Percentiles rank a stretch among this genome's conserved stretches.
These are phyloP conservation scores for Erythrophleum fordii DNA, from an alignment of 306 rosid genomes.

Conservation along the genomic window DNA sequence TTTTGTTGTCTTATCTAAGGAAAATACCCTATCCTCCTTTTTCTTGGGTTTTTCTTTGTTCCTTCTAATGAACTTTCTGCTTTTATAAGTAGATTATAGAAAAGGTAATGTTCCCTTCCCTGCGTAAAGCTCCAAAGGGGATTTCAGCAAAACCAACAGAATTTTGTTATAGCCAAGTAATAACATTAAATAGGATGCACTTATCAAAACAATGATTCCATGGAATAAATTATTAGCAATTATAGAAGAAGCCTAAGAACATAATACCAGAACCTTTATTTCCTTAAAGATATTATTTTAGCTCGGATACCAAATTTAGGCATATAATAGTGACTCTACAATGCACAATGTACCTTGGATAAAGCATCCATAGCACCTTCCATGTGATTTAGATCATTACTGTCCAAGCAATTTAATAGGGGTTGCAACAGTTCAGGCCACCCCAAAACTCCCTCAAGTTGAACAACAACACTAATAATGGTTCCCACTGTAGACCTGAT, in stretches of 20 bases:
- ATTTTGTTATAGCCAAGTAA: not conserved
- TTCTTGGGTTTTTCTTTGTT: slow-evolving; percentile 12
- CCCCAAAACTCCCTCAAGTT: slow-evolving; percentile 76
- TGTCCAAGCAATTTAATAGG: slow-evolving; percentile 88
- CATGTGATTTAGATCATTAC: slow-evolving; percentile 89
- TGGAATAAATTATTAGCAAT: slow-evolving; percentile 1
- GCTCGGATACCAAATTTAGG: slow-evolving; percentile 20
- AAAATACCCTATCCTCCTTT: not conserved
- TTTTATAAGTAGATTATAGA: not conserved
- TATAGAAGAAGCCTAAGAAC: not conserved
- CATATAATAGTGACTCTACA: slow-evolving; percentile 14
- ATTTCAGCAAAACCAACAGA: not conserved
- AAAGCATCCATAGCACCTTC: slow-evolving; percentile 99
- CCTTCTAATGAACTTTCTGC: not conserved
- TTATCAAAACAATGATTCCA: not conserved
- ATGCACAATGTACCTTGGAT: slow-evolving; percentile 70
- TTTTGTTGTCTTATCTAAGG: not conserved
- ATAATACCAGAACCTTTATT: slow-evolving; percentile 15
- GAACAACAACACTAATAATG: slow-evolving; percentile 81
- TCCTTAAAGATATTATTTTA: slow-evolving; percentile 5
- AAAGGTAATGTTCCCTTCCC: not conserved
- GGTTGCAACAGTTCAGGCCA: slow-evolving; percentile 98
- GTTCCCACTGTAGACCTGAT: slow-evolving; percentile 93
- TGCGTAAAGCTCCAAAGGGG: not conserved
- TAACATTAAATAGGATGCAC: not conserved